phyloP scores from a whole-genome alignment of 106 monocot genomes.

The Phalaenopsis equestris region DNA sequence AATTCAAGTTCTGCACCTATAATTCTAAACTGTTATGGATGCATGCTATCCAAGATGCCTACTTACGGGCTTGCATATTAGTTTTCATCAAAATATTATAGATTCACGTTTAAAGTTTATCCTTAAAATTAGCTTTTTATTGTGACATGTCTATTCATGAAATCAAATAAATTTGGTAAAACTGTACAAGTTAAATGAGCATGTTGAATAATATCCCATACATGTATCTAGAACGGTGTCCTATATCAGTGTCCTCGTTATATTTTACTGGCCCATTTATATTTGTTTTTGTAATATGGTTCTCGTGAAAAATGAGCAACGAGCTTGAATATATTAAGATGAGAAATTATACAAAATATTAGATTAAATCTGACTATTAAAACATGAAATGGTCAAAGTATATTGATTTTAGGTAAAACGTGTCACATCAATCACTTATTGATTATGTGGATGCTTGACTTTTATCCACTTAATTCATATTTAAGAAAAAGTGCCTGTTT shows the following conservation, averaged over 20 bases:
- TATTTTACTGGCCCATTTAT: background rate
- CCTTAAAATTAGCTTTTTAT: background rate
- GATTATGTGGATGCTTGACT: background rate
- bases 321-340: background rate
- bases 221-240: background rate
- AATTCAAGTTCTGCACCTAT: background rate
- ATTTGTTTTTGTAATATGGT: background rate
- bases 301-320: background rate
- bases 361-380: background rate
- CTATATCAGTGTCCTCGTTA: background rate
- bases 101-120: background rate
- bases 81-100: background rate
- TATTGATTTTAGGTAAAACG: background rate
- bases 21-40: background rate
- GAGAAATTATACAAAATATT: background rate
- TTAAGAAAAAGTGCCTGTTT: background rate
- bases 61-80: background rate
- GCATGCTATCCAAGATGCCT: background rate
- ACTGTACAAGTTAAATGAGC: background rate
- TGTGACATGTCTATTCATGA: background rate
- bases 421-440: background rate
- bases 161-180: background rate
- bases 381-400: background rate
- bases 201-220: constrained; percentile 1
- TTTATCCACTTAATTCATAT: background rate